Base-by-base conservation (phyloP, 352 stramenopile genomes). In the Globisporangium solare region DNA sequence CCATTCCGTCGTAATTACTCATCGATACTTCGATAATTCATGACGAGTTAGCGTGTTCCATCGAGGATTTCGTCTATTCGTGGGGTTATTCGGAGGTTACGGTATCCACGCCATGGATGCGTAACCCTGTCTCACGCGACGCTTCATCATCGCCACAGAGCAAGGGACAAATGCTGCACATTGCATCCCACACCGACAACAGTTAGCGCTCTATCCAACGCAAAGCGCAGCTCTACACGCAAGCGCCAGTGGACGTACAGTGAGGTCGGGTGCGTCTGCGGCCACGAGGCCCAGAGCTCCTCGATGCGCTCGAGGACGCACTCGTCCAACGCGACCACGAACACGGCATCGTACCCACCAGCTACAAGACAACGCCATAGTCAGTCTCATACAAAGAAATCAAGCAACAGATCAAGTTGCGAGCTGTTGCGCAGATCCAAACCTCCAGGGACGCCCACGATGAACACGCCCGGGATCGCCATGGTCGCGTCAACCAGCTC, bases 261-360 rank as follows among this genome's bases (percentile, higher is more conserved):
- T 14, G 71, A 69, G 37, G 68, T 39, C 11, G 72, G 70, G 32
- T 87, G 68, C 0, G 60, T 77, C 2, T 52, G 50, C n/a, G 74
- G 50, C 87, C 87, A 96, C 20, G 64, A 54, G 0, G 75, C 37
- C 89, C 89, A 97, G 41, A 96, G 60, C 22, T 76, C 51, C 67
- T 96, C 82, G 21, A 97, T 80, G 24, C 47, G 60, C 42, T 68
- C 60, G 2, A 92, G 54, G 21, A 69, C 76, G 12, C 63, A 45
- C n/a, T 70, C 56, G 53, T 97, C 74, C 41, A 97, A 56, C 20
- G 85, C 76, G 22, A 97, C 52, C 24, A 94, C 96, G 68, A 97
- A 98, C 52, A 99, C 83, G 1, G 96, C 96, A 68, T 99, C 96
- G 60, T 97, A 97, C 35, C 96, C 96, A 61, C 96, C 96, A 39